Evolutionary conservation across 106 monocot genomes (phyloP).

Genomic region (Xerophyta viscosa): DNA sequence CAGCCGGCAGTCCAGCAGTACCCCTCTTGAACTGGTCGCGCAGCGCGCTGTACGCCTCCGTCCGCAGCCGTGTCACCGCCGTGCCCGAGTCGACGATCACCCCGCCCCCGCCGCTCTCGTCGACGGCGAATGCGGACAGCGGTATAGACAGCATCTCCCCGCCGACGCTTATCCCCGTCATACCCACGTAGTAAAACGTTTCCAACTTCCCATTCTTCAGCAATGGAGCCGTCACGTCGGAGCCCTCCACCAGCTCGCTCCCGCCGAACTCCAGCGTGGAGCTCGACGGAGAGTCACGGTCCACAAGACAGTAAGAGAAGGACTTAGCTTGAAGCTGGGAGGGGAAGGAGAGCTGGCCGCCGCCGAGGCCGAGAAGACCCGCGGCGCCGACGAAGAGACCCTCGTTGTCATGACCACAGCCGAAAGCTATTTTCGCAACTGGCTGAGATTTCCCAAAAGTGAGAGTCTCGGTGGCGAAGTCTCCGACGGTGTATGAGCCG

Average conservation of each 20-base stretch:
- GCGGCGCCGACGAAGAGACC: constrained; percentile 69
- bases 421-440: constrained; percentile 33
- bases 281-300: constrained; percentile 37
- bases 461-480: constrained; percentile 52
- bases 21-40: constrained; percentile 43
- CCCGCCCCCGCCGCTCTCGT: constrained; percentile 49
- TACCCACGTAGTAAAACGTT: constrained; percentile 67
- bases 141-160: constrained; percentile 56
- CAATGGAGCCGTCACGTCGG: constrained; percentile 38
- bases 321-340: constrained; percentile 40
- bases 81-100: constrained; percentile 87
- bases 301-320: constrained; percentile 78
- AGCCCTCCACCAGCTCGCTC: constrained; percentile 1
- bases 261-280: constrained; percentile 46
- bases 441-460: constrained; percentile 34
- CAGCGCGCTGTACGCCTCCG: constrained; percentile 38
- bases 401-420: constrained; percentile 79
- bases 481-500: constrained; percentile 52
- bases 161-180: constrained; percentile 67
- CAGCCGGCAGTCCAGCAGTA: constrained; percentile 32
- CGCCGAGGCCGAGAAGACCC: constrained; percentile 66
- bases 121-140: constrained; percentile 43
- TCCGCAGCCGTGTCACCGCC: constrained; percentile 52
- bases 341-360: constrained; percentile 60
- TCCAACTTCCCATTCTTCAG: constrained; percentile 30